These are phyloP conservation scores for Termitomyces sp. DNA, from an alignment of 768 basidiomycete species.

Conservation along the genomic window DNA sequence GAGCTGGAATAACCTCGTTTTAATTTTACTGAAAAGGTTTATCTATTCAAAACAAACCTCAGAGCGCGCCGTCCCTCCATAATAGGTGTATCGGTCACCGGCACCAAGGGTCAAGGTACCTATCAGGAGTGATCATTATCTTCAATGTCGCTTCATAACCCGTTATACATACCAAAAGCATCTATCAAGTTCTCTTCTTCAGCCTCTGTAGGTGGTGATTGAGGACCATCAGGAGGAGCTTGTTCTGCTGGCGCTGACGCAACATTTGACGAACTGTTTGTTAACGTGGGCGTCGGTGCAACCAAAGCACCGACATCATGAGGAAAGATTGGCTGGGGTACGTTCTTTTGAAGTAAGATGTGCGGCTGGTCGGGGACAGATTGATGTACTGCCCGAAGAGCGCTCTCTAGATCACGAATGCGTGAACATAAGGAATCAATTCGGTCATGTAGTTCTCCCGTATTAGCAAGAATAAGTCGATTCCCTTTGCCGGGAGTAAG, in stretches of 20 bases:
- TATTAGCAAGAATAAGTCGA: slow-evolving; percentile 58
- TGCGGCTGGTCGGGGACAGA: slow-evolving; percentile 43
- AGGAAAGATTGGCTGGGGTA: slow-evolving; percentile 1
- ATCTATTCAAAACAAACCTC: slow-evolving; percentile 41
- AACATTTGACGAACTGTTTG: not conserved
- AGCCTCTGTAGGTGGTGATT: not conserved
- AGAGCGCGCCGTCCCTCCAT: slow-evolving; percentile 61
- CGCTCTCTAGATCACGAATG: slow-evolving; percentile 59
- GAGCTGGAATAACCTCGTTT: slow-evolving; percentile 31
- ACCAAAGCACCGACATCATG: not conserved
- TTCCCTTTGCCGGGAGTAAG: slow-evolving; percentile 58
- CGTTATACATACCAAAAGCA: slow-evolving; percentile 34
- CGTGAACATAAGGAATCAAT: slow-evolving; percentile 50
- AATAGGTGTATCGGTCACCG: slow-evolving; percentile 48
- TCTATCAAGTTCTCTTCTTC: slow-evolving; percentile 43
- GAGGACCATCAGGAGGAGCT: not conserved
- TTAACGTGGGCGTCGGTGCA: not conserved
- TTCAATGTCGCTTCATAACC: not conserved
- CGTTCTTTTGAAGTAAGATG: slow-evolving; percentile 31
- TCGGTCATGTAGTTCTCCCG: slow-evolving; percentile 63
- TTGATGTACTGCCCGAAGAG: slow-evolving; percentile 43
- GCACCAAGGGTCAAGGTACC: slow-evolving; percentile 56
- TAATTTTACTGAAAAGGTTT: not conserved
- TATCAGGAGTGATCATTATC: slow-evolving; percentile 14
- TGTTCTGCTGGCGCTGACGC: not conserved